Percentiles rank a stretch among this genome's conserved stretches.
These are phyloP conservation scores for Aspergillus sclerotiicarbonarius DNA, from an alignment of 495 filamentous ascomycete genomes.

Conservation along the genomic window DNA sequence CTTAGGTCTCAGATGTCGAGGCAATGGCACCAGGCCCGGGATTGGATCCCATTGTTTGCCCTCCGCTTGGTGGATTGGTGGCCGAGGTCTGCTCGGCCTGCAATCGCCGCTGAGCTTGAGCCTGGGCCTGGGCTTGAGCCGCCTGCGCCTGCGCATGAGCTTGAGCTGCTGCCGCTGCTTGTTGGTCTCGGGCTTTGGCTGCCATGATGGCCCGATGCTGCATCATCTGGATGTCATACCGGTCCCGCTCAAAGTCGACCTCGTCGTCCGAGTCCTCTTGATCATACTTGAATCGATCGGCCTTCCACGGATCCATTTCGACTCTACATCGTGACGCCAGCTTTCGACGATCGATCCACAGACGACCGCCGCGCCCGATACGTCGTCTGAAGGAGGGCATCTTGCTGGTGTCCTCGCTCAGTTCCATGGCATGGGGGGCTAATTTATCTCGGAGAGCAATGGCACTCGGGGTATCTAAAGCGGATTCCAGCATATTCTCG, in stretches of 20 bases:
- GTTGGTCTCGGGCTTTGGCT: conserved; percentile 45
- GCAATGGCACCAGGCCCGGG: conserved; percentile 32
- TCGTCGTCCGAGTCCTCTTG: conserved; percentile 67
- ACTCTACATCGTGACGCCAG: conserved; percentile 48
- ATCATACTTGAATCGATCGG: conserved; percentile 83
- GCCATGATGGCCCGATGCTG: conserved; percentile 70
- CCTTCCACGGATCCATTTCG: conserved; percentile 50
- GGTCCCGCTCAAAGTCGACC: conserved; percentile 67
- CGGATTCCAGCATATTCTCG: conserved; percentile 51
- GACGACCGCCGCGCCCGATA: conserved; percentile 72
- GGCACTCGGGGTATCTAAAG: conserved; percentile 41
- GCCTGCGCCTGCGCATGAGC: conserved; percentile 51
- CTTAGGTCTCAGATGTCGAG: conserved; percentile 37
- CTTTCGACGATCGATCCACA: conserved; percentile 75
- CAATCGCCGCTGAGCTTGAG: conserved; percentile 37
- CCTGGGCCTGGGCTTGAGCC: conserved; percentile 35
- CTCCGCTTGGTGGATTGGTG: conserved; percentile 27
- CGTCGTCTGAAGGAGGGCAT: conserved; percentile 64
- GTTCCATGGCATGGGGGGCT: conserved; percentile 42
- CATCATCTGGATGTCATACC: conserved; percentile 66
- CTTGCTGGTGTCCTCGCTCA: conserved; percentile 46
- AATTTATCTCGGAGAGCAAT: conserved; percentile 51
- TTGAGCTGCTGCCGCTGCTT: conserved; percentile 40
- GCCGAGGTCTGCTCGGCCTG: conserved; percentile 41
- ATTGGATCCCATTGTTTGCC: conserved; percentile 34